These are phyloP conservation scores for Agaricus subrufescens DNA, from an alignment of 768 basidiomycete genomes.

Conservation along the genomic window DNA sequence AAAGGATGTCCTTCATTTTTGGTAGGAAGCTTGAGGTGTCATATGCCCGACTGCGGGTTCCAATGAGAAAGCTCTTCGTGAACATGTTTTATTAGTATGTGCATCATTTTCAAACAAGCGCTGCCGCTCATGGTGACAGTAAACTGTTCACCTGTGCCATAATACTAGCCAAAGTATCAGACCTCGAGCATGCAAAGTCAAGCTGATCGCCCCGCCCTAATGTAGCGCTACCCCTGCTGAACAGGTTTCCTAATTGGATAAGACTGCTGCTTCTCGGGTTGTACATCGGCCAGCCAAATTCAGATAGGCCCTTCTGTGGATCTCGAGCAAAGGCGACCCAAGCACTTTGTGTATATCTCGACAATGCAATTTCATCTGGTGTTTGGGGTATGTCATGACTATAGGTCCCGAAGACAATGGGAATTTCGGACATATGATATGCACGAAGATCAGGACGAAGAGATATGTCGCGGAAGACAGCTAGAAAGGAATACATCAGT, in stretches of 20 bases:
- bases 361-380: constrained; percentile 23
- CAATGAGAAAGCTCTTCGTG: too few species aligned
- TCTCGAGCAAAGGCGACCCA: constrained; percentile 42
- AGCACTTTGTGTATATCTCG: constrained; percentile 29
- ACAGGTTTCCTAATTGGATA: constrained; percentile 18
- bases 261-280: constrained; percentile 14
- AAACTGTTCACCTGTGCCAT: constrained; percentile 3
- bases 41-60: too few species aligned
- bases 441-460: constrained; percentile 26
- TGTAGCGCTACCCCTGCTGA: constrained; percentile 13
- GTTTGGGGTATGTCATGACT: constrained; percentile 18
- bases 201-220: constrained; percentile 4
- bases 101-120: too few species aligned
- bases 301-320: constrained; percentile 23
- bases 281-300: constrained; percentile 19
- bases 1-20: too few species aligned
- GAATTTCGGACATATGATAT: constrained; percentile 33
- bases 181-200: constrained; percentile 6
- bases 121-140: background rate
- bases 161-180: background rate
- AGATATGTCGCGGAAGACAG: constrained; percentile 30
- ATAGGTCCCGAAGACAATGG: constrained; percentile 33
- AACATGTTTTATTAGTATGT: too few species aligned
- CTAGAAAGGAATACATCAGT: constrained; percentile 11
- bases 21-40: too few species aligned